Evolutionary conservation across 768 basidiomycete species (phyloP).

Genomic region (Tubosaeta sp.): DNA sequence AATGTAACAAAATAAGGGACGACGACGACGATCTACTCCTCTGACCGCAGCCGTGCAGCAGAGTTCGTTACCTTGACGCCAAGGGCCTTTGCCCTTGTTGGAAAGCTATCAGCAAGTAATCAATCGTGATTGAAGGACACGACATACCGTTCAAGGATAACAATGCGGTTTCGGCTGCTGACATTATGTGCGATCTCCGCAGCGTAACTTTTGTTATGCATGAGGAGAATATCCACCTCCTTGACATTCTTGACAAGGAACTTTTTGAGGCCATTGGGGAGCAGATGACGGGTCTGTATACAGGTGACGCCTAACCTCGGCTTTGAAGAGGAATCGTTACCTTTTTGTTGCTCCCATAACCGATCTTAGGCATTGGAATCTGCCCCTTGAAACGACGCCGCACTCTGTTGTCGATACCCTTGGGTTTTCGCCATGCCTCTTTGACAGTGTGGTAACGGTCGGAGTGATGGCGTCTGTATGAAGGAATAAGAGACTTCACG

Average conservation of each 20-base stretch:
- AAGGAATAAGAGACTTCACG: slow-evolving; percentile 11
- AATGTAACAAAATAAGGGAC: slow-evolving; percentile 33
- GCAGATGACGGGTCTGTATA: slow-evolving; percentile 81
- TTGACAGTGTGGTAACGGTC: slow-evolving; percentile 97
- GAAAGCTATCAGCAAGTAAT: slow-evolving; percentile 6
- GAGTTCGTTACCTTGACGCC: slow-evolving; percentile 94
- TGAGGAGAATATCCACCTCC: slow-evolving; percentile 91
- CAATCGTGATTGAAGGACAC: slow-evolving; percentile 11
- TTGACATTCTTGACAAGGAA: slow-evolving; percentile 91
- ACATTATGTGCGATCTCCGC: slow-evolving; percentile 97
- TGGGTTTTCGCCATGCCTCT: slow-evolving; percentile 99
- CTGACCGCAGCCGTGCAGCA: slow-evolving; percentile 88
- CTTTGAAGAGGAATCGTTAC: slow-evolving; percentile 38
- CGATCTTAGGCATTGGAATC: slow-evolving; percentile 89
- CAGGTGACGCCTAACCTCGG: slow-evolving; percentile 1
- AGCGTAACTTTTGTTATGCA: slow-evolving; percentile 96
- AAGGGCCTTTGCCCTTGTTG: slow-evolving; percentile 69
- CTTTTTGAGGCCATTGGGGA: slow-evolving; percentile 95
- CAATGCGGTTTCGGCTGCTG: slow-evolving; percentile 89
- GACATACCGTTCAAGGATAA: slow-evolving; percentile 78
- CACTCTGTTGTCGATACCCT: slow-evolving; percentile 99
- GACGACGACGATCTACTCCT: slow-evolving; percentile 62
- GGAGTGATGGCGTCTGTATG: slow-evolving; percentile 88
- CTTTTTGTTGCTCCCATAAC: slow-evolving; percentile 80
- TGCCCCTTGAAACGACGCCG: slow-evolving; percentile 94